phyloP scores from a whole-genome alignment of 1,139 yeast genomes.

The Yamadazyma jaroonii region DNA sequence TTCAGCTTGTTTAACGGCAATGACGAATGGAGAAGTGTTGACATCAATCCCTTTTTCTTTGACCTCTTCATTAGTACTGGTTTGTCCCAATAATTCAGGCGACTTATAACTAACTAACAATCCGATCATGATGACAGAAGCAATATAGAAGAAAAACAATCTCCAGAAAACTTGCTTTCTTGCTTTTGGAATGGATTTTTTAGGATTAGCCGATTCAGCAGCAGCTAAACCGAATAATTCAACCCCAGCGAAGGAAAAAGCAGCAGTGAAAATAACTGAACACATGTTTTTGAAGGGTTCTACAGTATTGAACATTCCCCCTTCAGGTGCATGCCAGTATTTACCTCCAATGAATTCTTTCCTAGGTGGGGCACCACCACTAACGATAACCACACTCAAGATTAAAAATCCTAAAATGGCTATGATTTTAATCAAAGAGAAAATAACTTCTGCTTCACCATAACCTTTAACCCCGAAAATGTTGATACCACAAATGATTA shows the following conservation, averaged over 20 bases:
- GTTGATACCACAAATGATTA: conserved; percentile 26
- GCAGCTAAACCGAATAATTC: conserved; percentile 37
- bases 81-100: conserved; percentile 17
- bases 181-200: conserved; percentile 31
- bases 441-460: conserved; percentile 34
- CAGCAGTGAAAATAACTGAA: conserved; percentile 80
- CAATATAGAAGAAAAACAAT: conserved; percentile 28
- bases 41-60: conserved; percentile 27
- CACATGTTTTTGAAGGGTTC: conserved; percentile 69
- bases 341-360: conserved; percentile 34
- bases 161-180: conserved; percentile 36
- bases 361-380: conserved; percentile 33
- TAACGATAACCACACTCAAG: conserved; percentile 26
- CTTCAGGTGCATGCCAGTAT: conserved; percentile 31
- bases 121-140: conserved; percentile 29
- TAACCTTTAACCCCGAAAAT: conserved; percentile 36
- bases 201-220: conserved; percentile 33
- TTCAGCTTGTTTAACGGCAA: conserved; percentile 32
- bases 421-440: conserved; percentile 28
- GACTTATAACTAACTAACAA: conserved; percentile 29
- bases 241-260: conserved; percentile 63
- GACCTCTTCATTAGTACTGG: conserved; percentile 13
- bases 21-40: conserved; percentile 40
- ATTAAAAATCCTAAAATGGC: conserved; percentile 34
- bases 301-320: conserved; percentile 26